Base-by-base conservation (phyloP, 2,329 filamentous ascomycete species). In the Trichoderma koningiopsis region DNA sequence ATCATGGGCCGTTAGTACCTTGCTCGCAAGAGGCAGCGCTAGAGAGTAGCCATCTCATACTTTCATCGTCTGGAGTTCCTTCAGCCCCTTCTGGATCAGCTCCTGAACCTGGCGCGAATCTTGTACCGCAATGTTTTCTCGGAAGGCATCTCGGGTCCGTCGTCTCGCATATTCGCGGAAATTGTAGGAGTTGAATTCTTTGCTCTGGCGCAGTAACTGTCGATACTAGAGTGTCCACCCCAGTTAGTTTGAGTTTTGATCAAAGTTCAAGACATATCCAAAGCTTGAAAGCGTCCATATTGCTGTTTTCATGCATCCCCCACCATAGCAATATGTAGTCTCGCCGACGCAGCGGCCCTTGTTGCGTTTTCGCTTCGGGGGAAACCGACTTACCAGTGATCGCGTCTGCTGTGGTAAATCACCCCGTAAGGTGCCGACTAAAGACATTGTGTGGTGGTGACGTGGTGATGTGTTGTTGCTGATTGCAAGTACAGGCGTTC, bases 161-260 rank as follows among this genome's bases (percentile, higher is more conserved):
- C 96, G 91, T 81, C 90, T 92, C 66, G 96, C 94, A 81, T 99
- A 99, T 80, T 97, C 95, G 82, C 96, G 89, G 86, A 97, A 99
- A 83, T 98, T 99, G 85, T 98, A 99, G 74, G 92, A 89, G 72
- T 93, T 88, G 81, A 99, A 98, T 77, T 97, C 92, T 71, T 87
- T 86, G 72, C 93, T 90, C 80, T 96, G 92, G 75, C 94, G 92
- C 76, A 98, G 85, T 75, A 99, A 85, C 77, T 95, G 95, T 74
- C 96, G 94, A 82, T 97, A 98, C 94, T 97, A 72, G 19, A 29
- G 16, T n/a, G 16, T 22, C 5, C 3, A 22, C 5, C 2, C 27
- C 2, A 22, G 63, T 67, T n/a, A 67, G 63, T 31, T 33, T 10
- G 16, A 10, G 22, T 40, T n/a, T 24, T 52, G 49, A 52, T 53